Base-by-base conservation (phyloP, 2,329 filamentous ascomycete genomes). In the Camptophora hylomeconis region DNA sequence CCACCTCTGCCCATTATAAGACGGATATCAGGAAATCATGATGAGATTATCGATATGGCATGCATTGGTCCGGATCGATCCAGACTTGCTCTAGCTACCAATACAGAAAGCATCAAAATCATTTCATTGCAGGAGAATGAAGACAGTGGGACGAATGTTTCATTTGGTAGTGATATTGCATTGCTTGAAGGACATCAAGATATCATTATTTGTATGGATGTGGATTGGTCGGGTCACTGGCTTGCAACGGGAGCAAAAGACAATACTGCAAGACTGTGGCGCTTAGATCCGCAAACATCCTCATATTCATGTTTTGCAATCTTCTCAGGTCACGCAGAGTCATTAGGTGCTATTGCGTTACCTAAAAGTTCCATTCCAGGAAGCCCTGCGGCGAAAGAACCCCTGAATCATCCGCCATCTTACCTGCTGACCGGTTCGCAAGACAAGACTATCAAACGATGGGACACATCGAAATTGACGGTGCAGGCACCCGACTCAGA, bases 221-320 rank as follows among this genome's bases (percentile, higher is more conserved):
- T 83, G 3, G 89, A 98, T 56, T 93, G 84, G 83, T 95, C 89
- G 7, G 92, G 92, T 1, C 76, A 89, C 51, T 98, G 89, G 89
- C 70, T 98, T 20, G 87, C 80, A 8, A 95, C 89, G 2, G 89
- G 87, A 30, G 82, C 89, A 13, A 98, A 98, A 57, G 89, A 98
- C 52, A 98, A 95, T 48, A 89, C 80, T 3, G 89, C 87, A 11
- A 75, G 80, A 40, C 58, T 98, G 19, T 98, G 89, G 89, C 69
- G 79, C 30, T 62, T 98, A 15, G 87, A 95, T 49, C 71, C 77
- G 0, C 66, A 65, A 12, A 78, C 73, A 35, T 67, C 74, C 32
- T 80, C 79, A 0, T 94, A 77, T 48, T 69, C 63, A n/a, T 92
- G 81, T 51, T 77, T 80, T 54, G 75, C 80, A 7, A 73, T 73